Conservation (phyloP, 2,329 filamentous ascomycete genomes). For the Aspergillus clavatus region DNA sequence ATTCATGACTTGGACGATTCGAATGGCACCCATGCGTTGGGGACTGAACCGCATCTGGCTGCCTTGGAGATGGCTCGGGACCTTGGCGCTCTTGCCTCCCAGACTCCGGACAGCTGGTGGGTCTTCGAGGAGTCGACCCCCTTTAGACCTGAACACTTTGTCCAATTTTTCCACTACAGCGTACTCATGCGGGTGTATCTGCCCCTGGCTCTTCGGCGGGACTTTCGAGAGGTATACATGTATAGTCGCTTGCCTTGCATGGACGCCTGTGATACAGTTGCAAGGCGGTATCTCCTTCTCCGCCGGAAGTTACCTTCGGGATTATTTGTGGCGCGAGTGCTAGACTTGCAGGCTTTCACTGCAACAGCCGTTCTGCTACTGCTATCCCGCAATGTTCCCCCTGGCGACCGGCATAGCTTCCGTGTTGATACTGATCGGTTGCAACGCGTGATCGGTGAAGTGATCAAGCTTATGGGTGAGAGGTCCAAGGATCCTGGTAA, state of each 20-base stretch:
- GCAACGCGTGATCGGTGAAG: slow-evolving; percentile 3
- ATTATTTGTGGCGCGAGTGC: slow-evolving; percentile 10
- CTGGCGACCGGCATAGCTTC: slow-evolving; percentile 5
- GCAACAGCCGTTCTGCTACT: slow-evolving; percentile 12
- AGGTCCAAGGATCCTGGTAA: slow-evolving; percentile 5
- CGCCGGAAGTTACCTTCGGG: slow-evolving; percentile 10
- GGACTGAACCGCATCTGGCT: slow-evolving; percentile 5
- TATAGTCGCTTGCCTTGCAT: slow-evolving; percentile 16
- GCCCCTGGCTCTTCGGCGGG: slow-evolving; percentile 11
- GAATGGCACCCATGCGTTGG: slow-evolving; percentile 1
- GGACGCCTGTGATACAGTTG: slow-evolving; percentile 13
- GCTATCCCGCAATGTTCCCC: slow-evolving; percentile 7
- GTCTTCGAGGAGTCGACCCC: not conserved
- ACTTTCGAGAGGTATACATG: slow-evolving; percentile 8
- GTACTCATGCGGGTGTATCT: slow-evolving; percentile 14
- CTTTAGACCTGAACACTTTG: slow-evolving; percentile 9
- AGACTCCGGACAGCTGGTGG: slow-evolving; percentile 14
- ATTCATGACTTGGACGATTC: slow-evolving; percentile 13
- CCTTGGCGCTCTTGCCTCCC: slow-evolving; percentile 8
- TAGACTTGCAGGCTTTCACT: slow-evolving; percentile 16
- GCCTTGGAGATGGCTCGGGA: slow-evolving; percentile 10
- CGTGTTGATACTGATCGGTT: slow-evolving; percentile 8
- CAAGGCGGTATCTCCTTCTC: slow-evolving; percentile 9
- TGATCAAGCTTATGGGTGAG: slow-evolving; percentile 9
- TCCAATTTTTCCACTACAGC: slow-evolving; percentile 15